Conservation (phyloP, 2,329 filamentous ascomycete genomes). For the Malbranchea zuffiana region DNA sequence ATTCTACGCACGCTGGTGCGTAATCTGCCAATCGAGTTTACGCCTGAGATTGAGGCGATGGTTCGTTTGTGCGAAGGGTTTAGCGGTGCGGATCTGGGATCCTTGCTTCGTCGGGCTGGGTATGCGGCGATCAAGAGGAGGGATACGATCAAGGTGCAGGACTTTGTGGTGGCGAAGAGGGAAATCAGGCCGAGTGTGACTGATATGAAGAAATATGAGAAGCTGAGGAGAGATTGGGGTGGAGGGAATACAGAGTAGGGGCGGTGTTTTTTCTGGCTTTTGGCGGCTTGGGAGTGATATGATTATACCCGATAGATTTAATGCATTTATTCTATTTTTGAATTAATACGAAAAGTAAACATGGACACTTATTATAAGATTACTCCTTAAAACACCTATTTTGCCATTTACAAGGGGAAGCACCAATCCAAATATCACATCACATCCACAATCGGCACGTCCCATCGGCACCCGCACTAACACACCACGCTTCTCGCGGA, state of each 20-base stretch:
- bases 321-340: not conserved
- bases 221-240: conserved; percentile 41
- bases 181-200: conserved; percentile 42
- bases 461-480: conserved; percentile 88
- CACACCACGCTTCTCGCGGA: conserved; percentile 82
- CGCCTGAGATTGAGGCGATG: conserved; percentile 49
- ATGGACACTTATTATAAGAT: too few species aligned
- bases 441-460: conserved; percentile 81
- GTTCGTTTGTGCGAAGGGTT: conserved; percentile 68
- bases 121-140: conserved; percentile 44
- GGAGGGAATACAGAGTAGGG: conserved; percentile 23
- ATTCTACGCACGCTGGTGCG: conserved; percentile 61
- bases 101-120: conserved; percentile 48
- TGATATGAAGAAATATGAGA: conserved; percentile 48
- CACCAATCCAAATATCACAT: not conserved
- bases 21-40: conserved; percentile 42
- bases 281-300: too few species aligned
- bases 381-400: too few species aligned
- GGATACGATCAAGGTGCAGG: conserved; percentile 37
- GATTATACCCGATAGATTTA: conserved; percentile 4
- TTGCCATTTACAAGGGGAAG: too few species aligned
- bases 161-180: conserved; percentile 32
- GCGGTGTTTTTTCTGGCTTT: too few species aligned
- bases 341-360: not conserved
- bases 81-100: conserved; percentile 57